Conservation (phyloP, 1,139 yeast genomes). For the Candida labiduridarum region DNA sequence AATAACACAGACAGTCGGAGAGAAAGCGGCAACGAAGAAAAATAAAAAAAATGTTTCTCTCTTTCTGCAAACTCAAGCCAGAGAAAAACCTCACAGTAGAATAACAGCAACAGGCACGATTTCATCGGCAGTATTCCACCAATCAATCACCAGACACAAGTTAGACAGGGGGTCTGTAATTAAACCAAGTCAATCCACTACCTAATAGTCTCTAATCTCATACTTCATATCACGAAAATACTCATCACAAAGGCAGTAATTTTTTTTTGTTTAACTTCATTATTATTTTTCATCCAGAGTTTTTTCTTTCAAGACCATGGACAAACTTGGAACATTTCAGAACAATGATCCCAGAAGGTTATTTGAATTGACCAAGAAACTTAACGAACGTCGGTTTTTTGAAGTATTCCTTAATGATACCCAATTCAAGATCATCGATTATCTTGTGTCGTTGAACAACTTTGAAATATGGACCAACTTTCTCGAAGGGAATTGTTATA, state of each 20-base stretch:
- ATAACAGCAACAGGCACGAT: neutral
- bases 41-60: neutral
- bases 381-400: slow-evolving; percentile 52
- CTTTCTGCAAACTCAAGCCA: slow-evolving; percentile 1
- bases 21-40: neutral
- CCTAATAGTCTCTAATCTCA: neutral
- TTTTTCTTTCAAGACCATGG: slow-evolving; percentile 26
- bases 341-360: slow-evolving; percentile 42
- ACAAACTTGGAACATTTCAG: slow-evolving; percentile 46
- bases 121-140: neutral
- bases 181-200: neutral
- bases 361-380: slow-evolving; percentile 49
- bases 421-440: slow-evolving; percentile 56
- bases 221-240: neutral
- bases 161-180: neutral
- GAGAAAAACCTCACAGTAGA: neutral
- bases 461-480: slow-evolving; percentile 53
- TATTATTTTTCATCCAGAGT: neutral
- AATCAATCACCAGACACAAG: slow-evolving; percentile 4
- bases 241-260: neutral
- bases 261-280: neutral
- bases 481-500: slow-evolving; percentile 52
- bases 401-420: slow-evolving; percentile 63
- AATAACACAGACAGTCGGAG: neutral
- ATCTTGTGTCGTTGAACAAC: slow-evolving; percentile 35